These are phyloP conservation scores for Ophiostoma ulmi DNA, from an alignment of 2,329 filamentous ascomycete species.

Conservation along the genomic window DNA sequence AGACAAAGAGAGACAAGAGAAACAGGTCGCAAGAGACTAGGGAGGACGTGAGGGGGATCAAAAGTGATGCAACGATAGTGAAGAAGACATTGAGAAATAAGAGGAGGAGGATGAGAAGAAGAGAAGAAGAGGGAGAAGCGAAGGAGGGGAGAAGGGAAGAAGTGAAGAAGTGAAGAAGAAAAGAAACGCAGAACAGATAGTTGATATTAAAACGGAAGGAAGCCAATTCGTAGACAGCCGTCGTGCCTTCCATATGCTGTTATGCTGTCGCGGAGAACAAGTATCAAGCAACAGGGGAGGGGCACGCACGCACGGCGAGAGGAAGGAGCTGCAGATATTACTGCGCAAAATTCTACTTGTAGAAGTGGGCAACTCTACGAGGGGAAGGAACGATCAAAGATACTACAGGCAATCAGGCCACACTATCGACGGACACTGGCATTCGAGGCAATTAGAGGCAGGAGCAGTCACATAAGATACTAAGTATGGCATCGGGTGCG, in stretches of 20 bases:
- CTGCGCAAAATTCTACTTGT: not conserved
- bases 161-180: not conserved
- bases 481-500: no score
- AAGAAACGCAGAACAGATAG: not conserved
- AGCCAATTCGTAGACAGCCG: not conserved
- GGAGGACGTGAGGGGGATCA: not conserved
- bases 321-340: not conserved
- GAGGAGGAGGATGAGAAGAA: not conserved
- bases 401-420: not conserved
- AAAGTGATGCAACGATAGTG: not conserved
- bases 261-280: not conserved
- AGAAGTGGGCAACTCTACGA: not conserved
- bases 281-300: not conserved
- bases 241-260: not conserved
- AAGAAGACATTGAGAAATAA: not conserved
- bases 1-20: not conserved
- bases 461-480: not conserved
- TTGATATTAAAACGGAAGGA: not conserved
- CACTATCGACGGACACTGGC: not conserved
- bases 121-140: not conserved
- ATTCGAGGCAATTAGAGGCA: not conserved
- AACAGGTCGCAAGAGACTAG: not conserved
- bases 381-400: not conserved
- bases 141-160: not conserved
- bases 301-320: not conserved